Conservation (phyloP, 2,329 filamentous ascomycete species). For the Stenocarpella maydis region DNA sequence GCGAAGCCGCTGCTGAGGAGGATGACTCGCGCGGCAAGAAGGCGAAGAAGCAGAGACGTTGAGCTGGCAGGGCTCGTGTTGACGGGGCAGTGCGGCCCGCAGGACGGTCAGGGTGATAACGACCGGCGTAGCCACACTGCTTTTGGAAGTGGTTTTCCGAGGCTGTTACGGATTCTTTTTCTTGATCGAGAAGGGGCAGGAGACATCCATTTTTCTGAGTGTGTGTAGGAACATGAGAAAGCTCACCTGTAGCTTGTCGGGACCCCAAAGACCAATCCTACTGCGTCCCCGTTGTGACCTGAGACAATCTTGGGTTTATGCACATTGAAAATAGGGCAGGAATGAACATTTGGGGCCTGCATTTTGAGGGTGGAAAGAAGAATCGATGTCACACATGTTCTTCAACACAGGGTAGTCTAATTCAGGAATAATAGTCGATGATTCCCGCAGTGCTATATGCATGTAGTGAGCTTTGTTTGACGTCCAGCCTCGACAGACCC, state of each 20-base stretch:
- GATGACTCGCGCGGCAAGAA: constrained; percentile 78
- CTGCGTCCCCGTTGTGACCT: background rate
- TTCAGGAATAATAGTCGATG: background rate
- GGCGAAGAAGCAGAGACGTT: constrained; percentile 58
- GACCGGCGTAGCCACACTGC: background rate
- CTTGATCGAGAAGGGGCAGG: background rate
- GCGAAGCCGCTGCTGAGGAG: constrained; percentile 73
- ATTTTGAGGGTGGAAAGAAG: background rate
- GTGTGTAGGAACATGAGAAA: constrained; percentile 23
- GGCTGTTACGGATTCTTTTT: background rate
- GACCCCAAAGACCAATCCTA: background rate
- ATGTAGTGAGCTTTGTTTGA: too few relatives aligned
- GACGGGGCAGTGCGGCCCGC: background rate
- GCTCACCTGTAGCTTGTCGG: background rate
- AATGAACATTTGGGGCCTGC: background rate
- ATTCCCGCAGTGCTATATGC: too few relatives aligned
- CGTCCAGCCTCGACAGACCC: background rate
- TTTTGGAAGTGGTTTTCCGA: background rate
- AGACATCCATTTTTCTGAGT: background rate
- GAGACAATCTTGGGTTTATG: background rate
- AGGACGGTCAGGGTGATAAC: background rate
- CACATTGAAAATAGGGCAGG: background rate
- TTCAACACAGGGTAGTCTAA: background rate
- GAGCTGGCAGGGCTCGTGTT: background rate
- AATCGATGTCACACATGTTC: background rate